A percentile compares a stretch with the other conserved stretches of the same genome.
These are phyloP conservation scores for Lotus japonicus DNA, from an alignment of 306 rosid species.

Conservation along the genomic window DNA sequence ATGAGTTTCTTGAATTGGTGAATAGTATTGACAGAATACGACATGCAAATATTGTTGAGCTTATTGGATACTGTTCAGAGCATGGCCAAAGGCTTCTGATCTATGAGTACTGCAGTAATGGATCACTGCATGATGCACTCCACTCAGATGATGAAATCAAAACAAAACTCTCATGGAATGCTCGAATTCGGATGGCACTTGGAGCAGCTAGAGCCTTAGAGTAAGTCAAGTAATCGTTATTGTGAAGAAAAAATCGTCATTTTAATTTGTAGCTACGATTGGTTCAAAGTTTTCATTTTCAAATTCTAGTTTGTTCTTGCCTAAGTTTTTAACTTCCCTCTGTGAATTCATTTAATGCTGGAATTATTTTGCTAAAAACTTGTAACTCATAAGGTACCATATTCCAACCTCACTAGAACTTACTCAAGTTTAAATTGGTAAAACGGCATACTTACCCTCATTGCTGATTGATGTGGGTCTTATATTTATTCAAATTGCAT, in stretches of 20 bases:
- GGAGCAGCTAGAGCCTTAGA: slow-evolving; percentile 96
- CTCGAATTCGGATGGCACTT: slow-evolving; percentile 85
- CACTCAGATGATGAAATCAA: slow-evolving; percentile 68
- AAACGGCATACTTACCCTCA: not conserved
- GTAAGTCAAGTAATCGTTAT: slow-evolving; percentile 49
- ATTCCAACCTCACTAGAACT: not conserved
- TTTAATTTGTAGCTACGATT: slow-evolving; percentile 12
- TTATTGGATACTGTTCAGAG: slow-evolving; percentile 92
- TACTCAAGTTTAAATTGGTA: not conserved
- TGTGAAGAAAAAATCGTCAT: not conserved
- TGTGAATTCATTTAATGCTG: not conserved
- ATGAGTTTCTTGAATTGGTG: slow-evolving; percentile 79
- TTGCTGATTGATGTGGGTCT: not conserved
- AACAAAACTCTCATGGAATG: slow-evolving; percentile 67
- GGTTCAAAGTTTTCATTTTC: slow-evolving; percentile 7
- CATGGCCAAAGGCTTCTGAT: slow-evolving; percentile 93
- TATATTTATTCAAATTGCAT: not conserved
- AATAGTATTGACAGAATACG: slow-evolving; percentile 69
- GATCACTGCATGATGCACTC: slow-evolving; percentile 74
- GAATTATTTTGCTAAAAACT: not conserved
- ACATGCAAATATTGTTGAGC: slow-evolving; percentile 79
- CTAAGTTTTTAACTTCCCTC: not conserved
- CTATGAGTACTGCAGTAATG: slow-evolving; percentile 76
- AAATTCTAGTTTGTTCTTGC: not conserved
- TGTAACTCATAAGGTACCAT: too few species aligned